Conservation (phyloP, 768 basidiomycete species). For the Hypsizygus marmoreus region DNA sequence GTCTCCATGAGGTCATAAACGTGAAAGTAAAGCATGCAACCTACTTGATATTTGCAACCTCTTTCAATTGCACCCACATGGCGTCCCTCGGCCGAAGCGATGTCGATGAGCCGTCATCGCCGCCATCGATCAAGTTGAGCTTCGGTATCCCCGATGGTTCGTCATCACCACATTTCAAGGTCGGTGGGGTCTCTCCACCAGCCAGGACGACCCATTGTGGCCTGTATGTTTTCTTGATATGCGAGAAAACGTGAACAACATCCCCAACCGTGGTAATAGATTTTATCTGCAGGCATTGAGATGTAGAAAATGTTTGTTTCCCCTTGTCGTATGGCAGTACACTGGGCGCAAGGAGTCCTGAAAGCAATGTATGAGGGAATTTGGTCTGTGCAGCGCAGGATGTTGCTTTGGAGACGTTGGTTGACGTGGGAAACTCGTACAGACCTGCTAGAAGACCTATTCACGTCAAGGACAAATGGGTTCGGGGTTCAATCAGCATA, state of each 20-base stretch:
- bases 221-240: constrained; percentile 85
- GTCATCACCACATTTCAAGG: constrained; percentile 14
- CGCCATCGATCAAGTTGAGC: constrained; percentile 3
- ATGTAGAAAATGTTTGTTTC: constrained; percentile 2
- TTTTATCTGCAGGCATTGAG: constrained; percentile 33
- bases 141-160: constrained; percentile 14
- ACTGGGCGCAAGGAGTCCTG: constrained; percentile 37
- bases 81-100: constrained; percentile 20
- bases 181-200: constrained; percentile 53
- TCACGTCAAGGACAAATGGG: constrained; percentile 10
- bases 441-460: constrained; percentile 88
- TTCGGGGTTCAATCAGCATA: constrained; percentile 5
- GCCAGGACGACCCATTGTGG: constrained; percentile 70
- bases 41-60: constrained; percentile 64
- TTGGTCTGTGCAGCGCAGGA: constrained; percentile 40
- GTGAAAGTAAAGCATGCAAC: constrained; percentile 27
- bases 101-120: background rate
- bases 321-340: constrained; percentile 19
- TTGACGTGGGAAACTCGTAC: constrained; percentile 79
- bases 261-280: constrained; percentile 57
- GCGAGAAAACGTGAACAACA: constrained; percentile 84
- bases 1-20: constrained; percentile 13
- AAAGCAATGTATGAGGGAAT: constrained; percentile 41
- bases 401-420: constrained; percentile 51
- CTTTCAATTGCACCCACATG: constrained; percentile 56